A percentile compares a stretch with the other conserved stretches of the same genome.
Conservation (phyloP, 2,329 filamentous ascomycete genomes). For the Talaromyces funiculosus region DNA sequence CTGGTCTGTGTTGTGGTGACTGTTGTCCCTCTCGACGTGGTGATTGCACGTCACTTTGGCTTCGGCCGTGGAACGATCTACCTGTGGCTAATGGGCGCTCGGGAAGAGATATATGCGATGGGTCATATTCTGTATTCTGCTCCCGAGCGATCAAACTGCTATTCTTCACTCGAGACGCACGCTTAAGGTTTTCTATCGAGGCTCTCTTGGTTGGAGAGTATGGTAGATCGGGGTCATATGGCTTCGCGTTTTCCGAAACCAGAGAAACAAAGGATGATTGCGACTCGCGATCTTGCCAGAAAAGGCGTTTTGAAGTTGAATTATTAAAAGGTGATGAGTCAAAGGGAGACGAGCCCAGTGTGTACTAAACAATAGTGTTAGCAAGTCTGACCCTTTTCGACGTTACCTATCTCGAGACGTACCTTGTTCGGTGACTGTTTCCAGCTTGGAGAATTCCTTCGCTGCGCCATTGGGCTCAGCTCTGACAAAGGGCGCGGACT, state of each 20-base stretch:
- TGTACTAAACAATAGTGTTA: conserved; percentile 53
- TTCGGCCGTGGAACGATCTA: conserved; percentile 50
- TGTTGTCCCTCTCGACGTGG: conserved; percentile 28
- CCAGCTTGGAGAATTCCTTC: conserved; percentile 90
- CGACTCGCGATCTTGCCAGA: conserved; percentile 76
- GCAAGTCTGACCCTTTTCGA: conserved; percentile 7
- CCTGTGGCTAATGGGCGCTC: conserved; percentile 72
- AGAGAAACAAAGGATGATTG: conserved; percentile 58
- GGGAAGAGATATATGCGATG: conserved; percentile 66
- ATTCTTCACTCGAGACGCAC: conserved; percentile 92
- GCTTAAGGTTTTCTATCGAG: conserved; percentile 92
- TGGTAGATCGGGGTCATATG: conserved; percentile 54
- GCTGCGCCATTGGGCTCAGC: conserved; percentile 76
- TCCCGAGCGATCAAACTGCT: conserved; percentile 95
- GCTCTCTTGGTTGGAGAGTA: conserved; percentile 72
- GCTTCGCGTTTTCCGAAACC: conserved; percentile 63
- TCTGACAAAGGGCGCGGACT: conserved; percentile 76
- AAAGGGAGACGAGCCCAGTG: conserved; percentile 72
- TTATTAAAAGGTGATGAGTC: conserved; percentile 69
- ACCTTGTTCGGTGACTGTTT: conserved; percentile 67
- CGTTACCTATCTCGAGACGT: conserved; percentile 17
- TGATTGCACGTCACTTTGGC: conserved; percentile 64
- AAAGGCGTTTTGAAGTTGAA: conserved; percentile 69
- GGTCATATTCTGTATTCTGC: conserved; percentile 88
- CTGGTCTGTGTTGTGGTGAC: conserved; percentile 29